Conservation (phyloP, 495 filamentous ascomycete species). For the Aspergillus steynii region DNA sequence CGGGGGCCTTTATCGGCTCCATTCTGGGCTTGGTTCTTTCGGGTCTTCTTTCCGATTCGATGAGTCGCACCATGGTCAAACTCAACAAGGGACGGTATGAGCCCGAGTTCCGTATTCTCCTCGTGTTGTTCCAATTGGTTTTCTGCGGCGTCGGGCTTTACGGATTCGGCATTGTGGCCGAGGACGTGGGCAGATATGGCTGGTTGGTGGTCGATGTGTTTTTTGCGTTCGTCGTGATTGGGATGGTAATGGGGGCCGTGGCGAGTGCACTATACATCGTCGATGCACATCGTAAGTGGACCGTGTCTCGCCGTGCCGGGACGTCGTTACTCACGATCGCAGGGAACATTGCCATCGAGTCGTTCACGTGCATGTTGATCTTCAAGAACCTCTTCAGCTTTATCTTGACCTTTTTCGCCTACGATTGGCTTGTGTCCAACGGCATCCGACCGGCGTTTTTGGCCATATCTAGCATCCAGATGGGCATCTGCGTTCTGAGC, state of each 20-base stretch:
- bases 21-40: slow-evolving; percentile 73
- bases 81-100: slow-evolving; percentile 82
- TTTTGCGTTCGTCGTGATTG: slow-evolving; percentile 73
- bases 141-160: slow-evolving; percentile 79
- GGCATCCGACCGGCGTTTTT: slow-evolving; percentile 67
- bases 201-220: slow-evolving; percentile 77
- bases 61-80: slow-evolving; percentile 66
- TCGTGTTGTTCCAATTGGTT: slow-evolving; percentile 78
- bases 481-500: slow-evolving; percentile 68
- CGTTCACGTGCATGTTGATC: slow-evolving; percentile 84
- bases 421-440: slow-evolving; percentile 68
- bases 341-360: slow-evolving; percentile 85
- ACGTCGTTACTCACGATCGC: slow-evolving; percentile 12
- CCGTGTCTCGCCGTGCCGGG: not conserved
- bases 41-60: slow-evolving; percentile 73
- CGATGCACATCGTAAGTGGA: slow-evolving; percentile 79
- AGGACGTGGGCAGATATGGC: slow-evolving; percentile 58
- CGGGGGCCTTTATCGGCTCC: slow-evolving; percentile 82
- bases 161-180: slow-evolving; percentile 73
- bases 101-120: slow-evolving; percentile 82
- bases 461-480: slow-evolving; percentile 71
- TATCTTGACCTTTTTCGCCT: slow-evolving; percentile 77
- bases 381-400: slow-evolving; percentile 96
- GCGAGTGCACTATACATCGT: slow-evolving; percentile 88
- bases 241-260: slow-evolving; percentile 90